These are phyloP conservation scores for Polygonum maritimum DNA, from an alignment of 148 eudicot species.

Conservation along the genomic window DNA sequence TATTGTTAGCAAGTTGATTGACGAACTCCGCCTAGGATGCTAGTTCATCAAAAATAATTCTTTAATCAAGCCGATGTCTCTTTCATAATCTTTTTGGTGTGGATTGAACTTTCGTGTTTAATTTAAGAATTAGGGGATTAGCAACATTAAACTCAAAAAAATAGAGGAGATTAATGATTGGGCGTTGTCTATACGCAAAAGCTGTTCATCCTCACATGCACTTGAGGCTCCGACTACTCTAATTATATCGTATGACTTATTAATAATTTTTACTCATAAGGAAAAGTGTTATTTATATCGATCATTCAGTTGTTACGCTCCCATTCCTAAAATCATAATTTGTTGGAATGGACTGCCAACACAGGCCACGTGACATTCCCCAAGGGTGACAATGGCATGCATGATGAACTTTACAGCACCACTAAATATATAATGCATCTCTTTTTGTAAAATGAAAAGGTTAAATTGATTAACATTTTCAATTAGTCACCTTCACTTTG, in stretches of 20 bases:
- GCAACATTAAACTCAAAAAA: not conserved
- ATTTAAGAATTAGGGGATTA: no score
- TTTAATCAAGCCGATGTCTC: not conserved
- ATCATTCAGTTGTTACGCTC: not conserved
- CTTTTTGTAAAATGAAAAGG: not conserved
- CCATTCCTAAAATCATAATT: not conserved
- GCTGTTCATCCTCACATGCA: not conserved
- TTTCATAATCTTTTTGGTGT: not conserved
- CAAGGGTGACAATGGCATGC: not conserved
- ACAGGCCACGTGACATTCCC: conserved; percentile 1
- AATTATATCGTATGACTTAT: no score
- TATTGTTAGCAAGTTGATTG: not conserved
- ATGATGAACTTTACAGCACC: not conserved
- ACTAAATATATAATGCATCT: not conserved
- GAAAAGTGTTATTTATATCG: no score
- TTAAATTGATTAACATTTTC: not conserved
- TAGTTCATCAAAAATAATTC: not conserved
- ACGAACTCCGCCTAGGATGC: not conserved
- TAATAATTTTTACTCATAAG: no score
- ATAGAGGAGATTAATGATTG: not conserved
- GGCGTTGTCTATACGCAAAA: not conserved
- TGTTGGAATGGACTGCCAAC: not conserved
- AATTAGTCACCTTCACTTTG: not conserved
- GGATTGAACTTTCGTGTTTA: no score
- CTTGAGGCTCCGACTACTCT: not conserved